phyloP scores from a whole-genome alignment of 331 rosid genomes.

The Quercus phellos region DNA sequence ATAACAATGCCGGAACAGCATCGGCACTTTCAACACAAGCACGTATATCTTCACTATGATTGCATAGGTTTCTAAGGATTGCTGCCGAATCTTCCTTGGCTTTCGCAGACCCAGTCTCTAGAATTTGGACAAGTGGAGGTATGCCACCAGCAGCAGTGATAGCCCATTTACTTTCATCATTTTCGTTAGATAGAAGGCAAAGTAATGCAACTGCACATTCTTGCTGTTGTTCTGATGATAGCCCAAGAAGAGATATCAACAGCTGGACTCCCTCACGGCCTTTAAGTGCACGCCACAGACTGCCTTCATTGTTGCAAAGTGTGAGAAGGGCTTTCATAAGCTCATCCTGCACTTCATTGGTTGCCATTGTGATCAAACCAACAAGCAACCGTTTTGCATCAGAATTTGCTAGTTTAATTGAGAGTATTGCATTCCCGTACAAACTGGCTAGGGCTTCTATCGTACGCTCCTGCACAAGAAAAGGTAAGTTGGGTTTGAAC shows the following conservation, averaged over 20 bases:
- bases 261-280: conserved; percentile 97
- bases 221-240: conserved; percentile 97
- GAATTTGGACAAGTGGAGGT: conserved; percentile 98
- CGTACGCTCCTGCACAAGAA: conserved; percentile 93
- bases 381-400: conserved; percentile 92
- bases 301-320: conserved; percentile 71
- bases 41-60: conserved; percentile 97
- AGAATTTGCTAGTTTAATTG: conserved; percentile 66
- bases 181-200: conserved; percentile 81
- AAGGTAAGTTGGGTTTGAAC: conserved; percentile 64
- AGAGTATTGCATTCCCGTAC: conserved; percentile 74
- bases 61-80: conserved; percentile 89
- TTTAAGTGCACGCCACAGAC: conserved; percentile 87
- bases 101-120: conserved; percentile 89
- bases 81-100: conserved; percentile 98
- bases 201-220: conserved; percentile 97
- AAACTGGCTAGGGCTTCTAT: conserved; percentile 95
- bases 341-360: conserved; percentile 92
- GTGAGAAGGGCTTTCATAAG: conserved; percentile 74
- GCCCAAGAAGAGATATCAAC: conserved; percentile 91
- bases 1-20: conserved; percentile 93
- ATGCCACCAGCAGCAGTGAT: conserved; percentile 99
- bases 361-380: conserved; percentile 93
- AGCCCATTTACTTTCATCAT: conserved; percentile 97
- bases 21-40: conserved; percentile 99